Base-by-base conservation (phyloP, 2,329 filamentous ascomycete genomes). In the Diaporthe citriasiana region DNA sequence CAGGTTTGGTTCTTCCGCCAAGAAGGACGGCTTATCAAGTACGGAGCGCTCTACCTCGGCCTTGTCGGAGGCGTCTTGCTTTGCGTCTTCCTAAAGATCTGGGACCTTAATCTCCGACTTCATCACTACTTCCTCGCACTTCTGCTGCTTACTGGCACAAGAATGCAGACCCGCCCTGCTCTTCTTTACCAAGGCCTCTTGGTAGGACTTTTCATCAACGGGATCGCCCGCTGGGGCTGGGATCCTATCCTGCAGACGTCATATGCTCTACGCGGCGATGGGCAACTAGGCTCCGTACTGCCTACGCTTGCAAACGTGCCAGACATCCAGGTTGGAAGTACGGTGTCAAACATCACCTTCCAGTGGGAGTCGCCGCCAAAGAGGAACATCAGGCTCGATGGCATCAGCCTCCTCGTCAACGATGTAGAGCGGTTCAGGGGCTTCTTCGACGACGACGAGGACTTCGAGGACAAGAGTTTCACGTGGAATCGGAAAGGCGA, bases 111-210 rank as follows among this genome's bases (percentile, higher is more conserved):
- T 76, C 88, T 99, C 66, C 92, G 97, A 45, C 95, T 99, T 73
- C 97, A 99, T 81, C 97, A 99, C 82, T 99, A 98, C 81, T 94
- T 98, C 77, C 87, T 98, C 6, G 95, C 93, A 1, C 89, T 99
- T 19, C 87, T 98, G 0, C 89, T 99, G 0, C 89, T 98, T 7
- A 95, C 95, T 0, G 97, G 95, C 0, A 98, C 97, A 0, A 92
- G 91, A 70, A 91, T 98, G 82, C 95, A 98, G 77, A 98, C 94
- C 8, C 90, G 97, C 0, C 93, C 94, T 0, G 93, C 92, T 0
- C 86, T 98, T 12, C 82, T 98, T 2, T 98, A 97, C 80, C 96
- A 98, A 82, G 97, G 97, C 15, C 86, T 99, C 1, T 87, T 99
- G 0, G 85, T 98, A 10, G 97, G 97, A 0, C 88, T 98, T 0